Evolutionary conservation across 2,329 filamentous ascomycete genomes (phyloP).

Genomic region (Trichoderma cornu-damae): DNA sequence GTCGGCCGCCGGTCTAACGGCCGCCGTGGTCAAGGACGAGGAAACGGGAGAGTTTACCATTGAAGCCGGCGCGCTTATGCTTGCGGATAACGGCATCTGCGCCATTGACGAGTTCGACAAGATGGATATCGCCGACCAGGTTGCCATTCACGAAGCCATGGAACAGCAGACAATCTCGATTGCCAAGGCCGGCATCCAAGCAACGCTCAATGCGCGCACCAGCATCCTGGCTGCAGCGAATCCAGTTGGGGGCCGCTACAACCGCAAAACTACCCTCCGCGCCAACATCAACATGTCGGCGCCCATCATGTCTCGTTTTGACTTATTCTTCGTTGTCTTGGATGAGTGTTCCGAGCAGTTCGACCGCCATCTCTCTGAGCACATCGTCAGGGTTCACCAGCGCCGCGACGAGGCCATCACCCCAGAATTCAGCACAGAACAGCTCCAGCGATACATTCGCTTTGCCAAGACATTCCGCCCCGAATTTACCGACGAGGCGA

Average conservation of each 20-base stretch:
- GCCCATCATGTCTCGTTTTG: constrained; percentile 98
- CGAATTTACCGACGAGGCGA: constrained; percentile 84
- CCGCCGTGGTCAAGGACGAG: constrained; percentile 94
- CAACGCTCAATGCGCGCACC: constrained; percentile 90
- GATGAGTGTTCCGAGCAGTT: constrained; percentile 93
- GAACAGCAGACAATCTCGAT: constrained; percentile 99
- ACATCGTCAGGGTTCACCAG: constrained; percentile 93
- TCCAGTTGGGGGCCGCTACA: constrained; percentile 92
- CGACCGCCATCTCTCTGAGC: constrained; percentile 84
- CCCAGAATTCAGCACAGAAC: constrained; percentile 93
- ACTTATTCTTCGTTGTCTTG: constrained; percentile 95
- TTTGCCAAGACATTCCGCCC: constrained; percentile 94
- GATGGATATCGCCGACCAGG: constrained; percentile 96
- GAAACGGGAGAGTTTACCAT: constrained; percentile 99
- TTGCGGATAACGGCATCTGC: constrained; percentile 94
- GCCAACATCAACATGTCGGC: constrained; percentile 98
- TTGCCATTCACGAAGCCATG: constrained; percentile 99
- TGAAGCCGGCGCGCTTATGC: constrained; percentile 94
- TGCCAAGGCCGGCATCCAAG: constrained; percentile 96
- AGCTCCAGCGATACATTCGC: constrained; percentile 93
- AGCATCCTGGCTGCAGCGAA: constrained; percentile 95
- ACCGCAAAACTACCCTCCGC: constrained; percentile 87
- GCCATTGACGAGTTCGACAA: constrained; percentile 99
- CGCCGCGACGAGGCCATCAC: constrained; percentile 85
- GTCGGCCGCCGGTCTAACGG: constrained; percentile 93